Evolutionary conservation across 1,284 basidiomycete species (phyloP), one percentile per base, ranked within the genome.

Genomic region (Agaricales sp.): DNA sequence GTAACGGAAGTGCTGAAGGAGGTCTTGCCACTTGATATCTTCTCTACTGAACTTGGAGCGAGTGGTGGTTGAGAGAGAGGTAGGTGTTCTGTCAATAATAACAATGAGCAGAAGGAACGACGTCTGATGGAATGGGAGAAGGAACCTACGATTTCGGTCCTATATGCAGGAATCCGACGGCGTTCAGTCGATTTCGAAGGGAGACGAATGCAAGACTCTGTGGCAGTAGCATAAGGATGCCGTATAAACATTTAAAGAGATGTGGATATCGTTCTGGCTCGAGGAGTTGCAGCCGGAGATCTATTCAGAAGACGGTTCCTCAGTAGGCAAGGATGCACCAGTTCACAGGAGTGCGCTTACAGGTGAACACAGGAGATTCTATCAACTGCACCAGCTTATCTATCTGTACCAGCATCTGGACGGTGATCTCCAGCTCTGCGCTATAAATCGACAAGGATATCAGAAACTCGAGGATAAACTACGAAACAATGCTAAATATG

Each of bases 371-470:
- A 0, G 96, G 96, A 3, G 91, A 94, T 65, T 99, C 96, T 52
- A 99, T 93, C 4, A 99, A 74, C 66, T 99, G 95, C 12, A 99
- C 95, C 3, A 99, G 80, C 64, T 98, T 98, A 68, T 99, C 96
- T 26, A 99, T 87, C 61, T 99, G 96, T 2, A 99, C 92, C 14
- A 99, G 74, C 60, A 99, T 80, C 20, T 82, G 82, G 2, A 99
- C 93, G 0, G 94, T 98, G 56, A 98, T 89, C 63, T 99, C 96
- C 39, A 99, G 72, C 51, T 98, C 94, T 54, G 94, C 95, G 60
- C 92, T 95, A 57, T 22, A 47, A 39, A n/a, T n/a, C 37, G 47
- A 26, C 22, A 45, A 53, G 39, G 20, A 21, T 16, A 44, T 2
- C 16, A n/a, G n/a, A 35, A 3, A 39, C 16, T 22, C 25, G 20